Conservation (phyloP, 306 rosid species). For the Medicago arabica region DNA sequence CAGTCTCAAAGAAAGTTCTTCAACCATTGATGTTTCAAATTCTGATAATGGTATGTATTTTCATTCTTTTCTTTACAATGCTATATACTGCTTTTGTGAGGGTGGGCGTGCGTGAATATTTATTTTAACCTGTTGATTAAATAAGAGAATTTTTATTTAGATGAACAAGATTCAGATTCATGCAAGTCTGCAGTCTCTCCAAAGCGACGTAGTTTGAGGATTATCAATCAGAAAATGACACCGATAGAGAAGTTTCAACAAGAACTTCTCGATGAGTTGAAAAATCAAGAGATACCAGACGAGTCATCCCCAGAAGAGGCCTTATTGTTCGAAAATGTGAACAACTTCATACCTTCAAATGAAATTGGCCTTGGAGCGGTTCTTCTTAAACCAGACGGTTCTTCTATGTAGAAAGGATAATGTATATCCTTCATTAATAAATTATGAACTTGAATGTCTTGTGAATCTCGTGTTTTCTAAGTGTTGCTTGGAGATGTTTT, state of each 20-base stretch:
- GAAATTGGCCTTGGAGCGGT: conserved; percentile 42
- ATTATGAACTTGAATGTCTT: neutral
- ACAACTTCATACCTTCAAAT: conserved; percentile 36
- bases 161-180: neutral
- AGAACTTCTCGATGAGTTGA: conserved; percentile 8
- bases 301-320: conserved; percentile 15
- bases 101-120: neutral
- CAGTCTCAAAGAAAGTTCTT: neutral
- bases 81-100: neutral
- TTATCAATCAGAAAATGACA: neutral
- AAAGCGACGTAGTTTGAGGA: neutral
- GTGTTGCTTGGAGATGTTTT: neutral
- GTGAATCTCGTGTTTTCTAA: neutral
- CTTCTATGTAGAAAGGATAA: neutral
- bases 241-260: neutral
- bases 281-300: neutral
- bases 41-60: neutral
- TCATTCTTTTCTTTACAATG: neutral
- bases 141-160: neutral
- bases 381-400: conserved; percentile 11
- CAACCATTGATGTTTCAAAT: neutral
- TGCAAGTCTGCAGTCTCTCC: neutral
- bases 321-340: neutral
- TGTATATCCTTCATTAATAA: neutral
- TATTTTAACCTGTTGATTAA: neutral